Conservation (phyloP, 2,329 filamentous ascomycete genomes). For the Malbranchea zuffiana region DNA sequence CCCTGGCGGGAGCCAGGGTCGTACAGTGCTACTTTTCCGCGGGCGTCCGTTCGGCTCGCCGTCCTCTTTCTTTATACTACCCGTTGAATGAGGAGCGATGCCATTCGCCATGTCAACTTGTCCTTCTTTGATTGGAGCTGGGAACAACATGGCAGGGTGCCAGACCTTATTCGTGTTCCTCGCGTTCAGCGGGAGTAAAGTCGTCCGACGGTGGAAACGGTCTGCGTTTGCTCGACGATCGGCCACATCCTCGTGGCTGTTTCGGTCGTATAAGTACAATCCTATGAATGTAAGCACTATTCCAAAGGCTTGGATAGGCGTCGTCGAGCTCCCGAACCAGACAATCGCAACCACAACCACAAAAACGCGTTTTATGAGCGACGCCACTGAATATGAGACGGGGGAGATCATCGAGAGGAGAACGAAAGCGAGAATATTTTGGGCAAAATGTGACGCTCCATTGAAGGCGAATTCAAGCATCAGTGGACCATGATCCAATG, state of each 20-base stretch:
- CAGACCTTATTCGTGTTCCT: slow-evolving; percentile 27
- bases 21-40: slow-evolving; percentile 30
- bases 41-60: slow-evolving; percentile 37
- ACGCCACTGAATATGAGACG: slow-evolving; percentile 94
- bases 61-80: slow-evolving; percentile 33
- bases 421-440: slow-evolving; percentile 91
- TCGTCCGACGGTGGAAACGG: slow-evolving; percentile 51
- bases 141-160: slow-evolving; percentile 29
- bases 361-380: slow-evolving; percentile 91
- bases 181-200: slow-evolving; percentile 56
- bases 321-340: slow-evolving; percentile 91
- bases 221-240: slow-evolving; percentile 60
- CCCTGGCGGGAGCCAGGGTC: slow-evolving; percentile 59
- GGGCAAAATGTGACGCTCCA: slow-evolving; percentile 88
- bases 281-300: slow-evolving; percentile 85
- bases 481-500: slow-evolving; percentile 52
- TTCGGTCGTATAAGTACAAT: slow-evolving; percentile 90
- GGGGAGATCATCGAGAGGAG: slow-evolving; percentile 87
- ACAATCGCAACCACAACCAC: slow-evolving; percentile 90
- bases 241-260: slow-evolving; percentile 74
- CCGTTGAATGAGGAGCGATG: slow-evolving; percentile 10
- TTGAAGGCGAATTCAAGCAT: slow-evolving; percentile 90
- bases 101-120: slow-evolving; percentile 1
- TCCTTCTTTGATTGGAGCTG: slow-evolving; percentile 12
- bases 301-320: slow-evolving; percentile 66